Base-by-base conservation (phyloP, 2,329 filamentous ascomycete species). In the Elsinoe necatrix region DNA sequence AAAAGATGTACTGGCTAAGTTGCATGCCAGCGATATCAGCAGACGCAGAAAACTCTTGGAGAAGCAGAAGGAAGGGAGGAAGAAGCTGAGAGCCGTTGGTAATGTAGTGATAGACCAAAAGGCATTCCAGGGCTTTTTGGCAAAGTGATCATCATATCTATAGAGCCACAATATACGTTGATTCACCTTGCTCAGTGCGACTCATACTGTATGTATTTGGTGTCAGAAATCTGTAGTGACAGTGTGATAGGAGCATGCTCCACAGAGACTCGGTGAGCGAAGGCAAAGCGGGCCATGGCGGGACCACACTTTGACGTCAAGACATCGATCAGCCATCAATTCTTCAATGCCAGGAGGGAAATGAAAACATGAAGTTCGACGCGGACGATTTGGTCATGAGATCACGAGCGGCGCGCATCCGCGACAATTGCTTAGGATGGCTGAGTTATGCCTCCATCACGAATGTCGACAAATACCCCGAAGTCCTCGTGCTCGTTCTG, bases 21-120 rank as follows among this genome's bases (percentile, higher is more conserved):
- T 98, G 57, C 95, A 98, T 68, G 93, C 93, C 0, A 87, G 86
- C 60, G 93, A 98, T 73, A 81, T 95, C 14, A 83, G 83, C 2
- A 77, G 93, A 58, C 80, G 91, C 35, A 81, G 84, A 66, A 98
- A 98, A 72, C 72, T 98, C 62, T 73, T 98, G 9, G 92, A 97
- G 74, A 95, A 92, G 77, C 93, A 98, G 72, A 98, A 98, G 74
- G 91, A 91, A 63, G 93, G 93, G 0, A 80, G 90, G 57, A 96
- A 95, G 80, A 87, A 86, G 71, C 73, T 98, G 58, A 82, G 89
- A 58, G 81, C 86, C 0, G 85, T 91, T 4, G 75, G 93, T 0
- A 95, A 95, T 67, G 91, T 98, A 0, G 80, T 90, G n/a, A 97
- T 98, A 69, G 91, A 97, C 60, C 90, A 96, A 65, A 87, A 89